Conservation (phyloP, 805 yeast species). For the Jamesozyma rosinii region DNA sequence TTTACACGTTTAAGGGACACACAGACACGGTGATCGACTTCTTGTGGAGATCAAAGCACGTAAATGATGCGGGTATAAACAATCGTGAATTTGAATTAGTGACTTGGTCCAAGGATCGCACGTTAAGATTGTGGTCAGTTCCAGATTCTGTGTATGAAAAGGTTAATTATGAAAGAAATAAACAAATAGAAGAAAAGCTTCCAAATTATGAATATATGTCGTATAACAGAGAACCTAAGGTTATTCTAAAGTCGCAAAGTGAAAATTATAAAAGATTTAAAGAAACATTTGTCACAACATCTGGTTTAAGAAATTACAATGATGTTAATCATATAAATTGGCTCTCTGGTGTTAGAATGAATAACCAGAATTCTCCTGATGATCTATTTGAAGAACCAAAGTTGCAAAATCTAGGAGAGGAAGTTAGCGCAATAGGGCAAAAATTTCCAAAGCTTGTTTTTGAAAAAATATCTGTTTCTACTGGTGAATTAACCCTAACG, state of each 20-base stretch:
- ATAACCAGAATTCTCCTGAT: slow-evolving; percentile 33
- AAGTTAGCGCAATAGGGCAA: slow-evolving; percentile 78
- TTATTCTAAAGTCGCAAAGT: slow-evolving; percentile 14
- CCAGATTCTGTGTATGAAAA: slow-evolving; percentile 40
- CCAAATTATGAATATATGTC: slow-evolving; percentile 40
- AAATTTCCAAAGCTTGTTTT: slow-evolving; percentile 80
- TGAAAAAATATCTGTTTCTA: slow-evolving; percentile 79
- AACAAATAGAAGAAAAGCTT: slow-evolving; percentile 31
- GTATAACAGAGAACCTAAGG: slow-evolving; percentile 44
- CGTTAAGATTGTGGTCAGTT: slow-evolving; percentile 73
- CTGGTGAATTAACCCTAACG: slow-evolving; percentile 71
- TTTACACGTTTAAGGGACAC: slow-evolving; percentile 68
- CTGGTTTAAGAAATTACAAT: slow-evolving; percentile 29
- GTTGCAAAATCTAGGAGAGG: slow-evolving; percentile 76
- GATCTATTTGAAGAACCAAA: slow-evolving; percentile 29
- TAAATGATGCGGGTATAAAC: slow-evolving; percentile 37
- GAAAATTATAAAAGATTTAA: slow-evolving; percentile 28
- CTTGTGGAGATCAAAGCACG: slow-evolving; percentile 67
- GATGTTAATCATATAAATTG: slow-evolving; percentile 69
- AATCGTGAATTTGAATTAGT: slow-evolving; percentile 84
- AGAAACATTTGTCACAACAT: slow-evolving; percentile 34
- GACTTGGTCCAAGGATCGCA: slow-evolving; percentile 89
- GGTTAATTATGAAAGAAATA: slow-evolving; percentile 36
- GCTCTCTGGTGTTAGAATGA: slow-evolving; percentile 84
- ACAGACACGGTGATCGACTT: slow-evolving; percentile 79